phyloP scores from a whole-genome alignment of 2,329 filamentous ascomycete species.

The Colletotrichum orchidophilum region DNA sequence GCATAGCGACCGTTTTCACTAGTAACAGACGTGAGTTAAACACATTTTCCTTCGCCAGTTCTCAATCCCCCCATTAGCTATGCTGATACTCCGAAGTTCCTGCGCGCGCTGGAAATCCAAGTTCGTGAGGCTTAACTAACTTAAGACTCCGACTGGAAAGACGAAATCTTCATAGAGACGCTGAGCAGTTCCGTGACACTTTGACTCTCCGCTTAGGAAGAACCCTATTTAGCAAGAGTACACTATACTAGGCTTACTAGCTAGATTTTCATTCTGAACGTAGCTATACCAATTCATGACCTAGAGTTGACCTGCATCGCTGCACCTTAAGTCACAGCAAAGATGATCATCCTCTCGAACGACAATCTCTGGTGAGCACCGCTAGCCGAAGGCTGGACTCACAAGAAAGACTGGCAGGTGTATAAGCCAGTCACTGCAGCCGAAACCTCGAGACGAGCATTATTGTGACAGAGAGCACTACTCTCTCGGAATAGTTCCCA shows the following conservation, averaged over 20 bases:
- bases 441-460: neutral
- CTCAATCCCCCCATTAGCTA: neutral
- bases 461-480: neutral
- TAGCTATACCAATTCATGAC: neutral
- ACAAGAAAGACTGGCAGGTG: neutral
- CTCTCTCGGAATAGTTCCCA: neutral
- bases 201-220: neutral
- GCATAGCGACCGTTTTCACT: neutral
- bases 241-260: neutral
- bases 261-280: neutral
- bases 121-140: neutral
- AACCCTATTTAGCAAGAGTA: neutral
- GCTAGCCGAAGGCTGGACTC: neutral
- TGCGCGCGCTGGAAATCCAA: neutral
- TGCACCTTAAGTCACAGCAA: neutral
- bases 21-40: neutral
- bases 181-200: neutral
- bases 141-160: neutral
- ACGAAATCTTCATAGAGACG: neutral
- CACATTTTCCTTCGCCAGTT: neutral
- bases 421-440: neutral
- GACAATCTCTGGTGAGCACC: neutral
- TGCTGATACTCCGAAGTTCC: neutral
- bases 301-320: neutral
- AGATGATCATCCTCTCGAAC: neutral